These are phyloP conservation scores for Cryptococcus sp. DNA, from an alignment of 1,284 basidiomycete genomes.

Conservation along the genomic window DNA sequence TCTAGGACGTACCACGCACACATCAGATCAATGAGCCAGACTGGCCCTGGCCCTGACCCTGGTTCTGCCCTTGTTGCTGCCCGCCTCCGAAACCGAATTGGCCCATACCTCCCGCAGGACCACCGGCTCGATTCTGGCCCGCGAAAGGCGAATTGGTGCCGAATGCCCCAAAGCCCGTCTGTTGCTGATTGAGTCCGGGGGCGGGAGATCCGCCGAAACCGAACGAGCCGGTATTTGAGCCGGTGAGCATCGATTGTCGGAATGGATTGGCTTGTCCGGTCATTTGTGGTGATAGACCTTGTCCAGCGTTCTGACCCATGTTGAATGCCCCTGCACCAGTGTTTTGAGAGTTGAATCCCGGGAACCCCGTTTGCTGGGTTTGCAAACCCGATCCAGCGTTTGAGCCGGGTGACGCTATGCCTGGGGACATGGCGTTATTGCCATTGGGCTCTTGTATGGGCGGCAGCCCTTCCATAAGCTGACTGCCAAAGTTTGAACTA, in stretches of 20 bases:
- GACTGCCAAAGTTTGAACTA: conserved; percentile 81
- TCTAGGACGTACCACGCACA: background rate
- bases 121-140: conserved; percentile 29
- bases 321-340: conserved; percentile 7
- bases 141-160: conserved; percentile 36
- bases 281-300: conserved; percentile 24
- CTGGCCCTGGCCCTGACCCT: conserved; percentile 7
- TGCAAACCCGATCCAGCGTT: conserved; percentile 11
- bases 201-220: background rate
- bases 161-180: conserved; percentile 29
- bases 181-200: conserved; percentile 4
- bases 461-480: conserved; percentile 74
- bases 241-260: conserved; percentile 26
- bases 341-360: conserved; percentile 7
- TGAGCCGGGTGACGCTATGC: conserved; percentile 3
- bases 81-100: conserved; percentile 23
- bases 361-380: conserved; percentile 30
- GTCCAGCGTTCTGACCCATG: background rate
- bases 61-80: conserved; percentile 9
- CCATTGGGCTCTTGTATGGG: conserved; percentile 50
- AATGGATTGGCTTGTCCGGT: conserved; percentile 58
- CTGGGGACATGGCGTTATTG: background rate
- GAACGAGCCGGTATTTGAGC: background rate
- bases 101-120: conserved; percentile 1
- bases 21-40: conserved; percentile 16